Conservation (phyloP, 169 alveolate species). For the Plasmodium berghei region DNA sequence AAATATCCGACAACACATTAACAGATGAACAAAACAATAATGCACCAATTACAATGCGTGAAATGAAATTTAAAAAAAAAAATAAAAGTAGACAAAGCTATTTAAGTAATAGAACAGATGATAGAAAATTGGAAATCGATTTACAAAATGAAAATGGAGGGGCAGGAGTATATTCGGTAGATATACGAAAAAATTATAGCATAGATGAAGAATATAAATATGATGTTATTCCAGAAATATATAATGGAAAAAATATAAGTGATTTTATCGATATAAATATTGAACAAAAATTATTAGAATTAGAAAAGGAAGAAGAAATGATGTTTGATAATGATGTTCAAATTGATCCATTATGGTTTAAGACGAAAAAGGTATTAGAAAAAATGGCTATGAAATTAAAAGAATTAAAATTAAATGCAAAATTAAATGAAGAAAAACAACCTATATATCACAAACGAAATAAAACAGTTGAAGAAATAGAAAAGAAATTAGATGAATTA, state of each 20-base stretch:
- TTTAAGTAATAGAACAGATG: slow-evolving; percentile 60
- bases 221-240: slow-evolving; percentile 98
- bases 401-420: slow-evolving; percentile 36
- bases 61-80: slow-evolving; percentile 78
- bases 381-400: slow-evolving; percentile 51
- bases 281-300: slow-evolving; percentile 93
- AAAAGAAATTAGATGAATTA: slow-evolving; percentile 38
- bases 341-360: slow-evolving; percentile 79
- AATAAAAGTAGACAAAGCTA: slow-evolving; percentile 59
- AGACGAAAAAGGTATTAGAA: slow-evolving; percentile 52
- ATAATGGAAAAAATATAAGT: slow-evolving; percentile 97
- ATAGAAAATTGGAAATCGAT: slow-evolving; percentile 86
- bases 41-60: slow-evolving; percentile 52
- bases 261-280: slow-evolving; percentile 98
- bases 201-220: slow-evolving; percentile 91
- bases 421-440: slow-evolving; percentile 42
- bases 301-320: slow-evolving; percentile 97
- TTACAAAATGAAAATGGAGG: slow-evolving; percentile 96
- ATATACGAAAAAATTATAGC: slow-evolving; percentile 87
- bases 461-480: slow-evolving; percentile 58
- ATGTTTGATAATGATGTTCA: slow-evolving; percentile 88
- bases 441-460: slow-evolving; percentile 61
- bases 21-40: background rate
- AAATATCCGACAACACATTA: background rate
- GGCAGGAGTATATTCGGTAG: slow-evolving; percentile 97